These are phyloP conservation scores for Cercospora sesami DNA, from an alignment of 2,329 filamentous ascomycete genomes.

Conservation along the genomic window DNA sequence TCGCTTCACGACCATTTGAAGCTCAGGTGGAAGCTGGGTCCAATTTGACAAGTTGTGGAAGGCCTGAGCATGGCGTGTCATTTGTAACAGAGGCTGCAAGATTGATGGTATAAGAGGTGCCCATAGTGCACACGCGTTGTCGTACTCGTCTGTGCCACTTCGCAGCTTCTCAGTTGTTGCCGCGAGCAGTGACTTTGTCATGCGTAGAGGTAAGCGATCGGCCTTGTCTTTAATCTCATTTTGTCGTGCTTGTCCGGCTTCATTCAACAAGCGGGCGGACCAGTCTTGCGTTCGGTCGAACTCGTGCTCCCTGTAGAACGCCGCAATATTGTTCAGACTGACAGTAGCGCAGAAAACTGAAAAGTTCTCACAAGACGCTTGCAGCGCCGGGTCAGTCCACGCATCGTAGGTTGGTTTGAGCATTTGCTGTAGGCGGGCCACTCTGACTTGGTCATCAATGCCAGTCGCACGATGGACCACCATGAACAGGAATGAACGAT, in stretches of 20 bases:
- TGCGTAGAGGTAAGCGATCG: slow-evolving; percentile 72
- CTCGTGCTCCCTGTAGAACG: slow-evolving; percentile 71
- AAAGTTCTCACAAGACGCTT: slow-evolving; percentile 70
- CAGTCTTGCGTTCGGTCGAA: slow-evolving; percentile 80
- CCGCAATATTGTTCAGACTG: slow-evolving; percentile 75
- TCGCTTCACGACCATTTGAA: slow-evolving; percentile 73
- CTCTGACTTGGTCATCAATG: slow-evolving; percentile 68
- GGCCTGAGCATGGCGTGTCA: slow-evolving; percentile 85
- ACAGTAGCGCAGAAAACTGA: slow-evolving; percentile 76
- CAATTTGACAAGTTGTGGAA: slow-evolving; percentile 87
- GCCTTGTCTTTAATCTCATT: slow-evolving; percentile 73
- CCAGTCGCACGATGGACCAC: slow-evolving; percentile 82
- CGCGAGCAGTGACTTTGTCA: slow-evolving; percentile 88
- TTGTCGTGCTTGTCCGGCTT: slow-evolving; percentile 76
- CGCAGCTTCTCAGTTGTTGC: slow-evolving; percentile 89
- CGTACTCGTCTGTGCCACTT: slow-evolving; percentile 69
- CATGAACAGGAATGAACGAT: slow-evolving; percentile 88
- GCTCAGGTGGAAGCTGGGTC: slow-evolving; percentile 71
- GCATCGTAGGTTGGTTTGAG: slow-evolving; percentile 76
- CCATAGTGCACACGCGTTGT: slow-evolving; percentile 80
- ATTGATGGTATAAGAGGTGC: slow-evolving; percentile 76
- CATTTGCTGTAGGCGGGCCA: slow-evolving; percentile 72
- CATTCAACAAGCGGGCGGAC: slow-evolving; percentile 74
- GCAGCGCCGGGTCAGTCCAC: slow-evolving; percentile 73
- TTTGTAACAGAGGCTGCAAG: slow-evolving; percentile 80